A percentile compares a stretch with the other conserved stretches of the same genome.
Conservation (phyloP, 306 rosid species). For the Cercis canadensis region DNA sequence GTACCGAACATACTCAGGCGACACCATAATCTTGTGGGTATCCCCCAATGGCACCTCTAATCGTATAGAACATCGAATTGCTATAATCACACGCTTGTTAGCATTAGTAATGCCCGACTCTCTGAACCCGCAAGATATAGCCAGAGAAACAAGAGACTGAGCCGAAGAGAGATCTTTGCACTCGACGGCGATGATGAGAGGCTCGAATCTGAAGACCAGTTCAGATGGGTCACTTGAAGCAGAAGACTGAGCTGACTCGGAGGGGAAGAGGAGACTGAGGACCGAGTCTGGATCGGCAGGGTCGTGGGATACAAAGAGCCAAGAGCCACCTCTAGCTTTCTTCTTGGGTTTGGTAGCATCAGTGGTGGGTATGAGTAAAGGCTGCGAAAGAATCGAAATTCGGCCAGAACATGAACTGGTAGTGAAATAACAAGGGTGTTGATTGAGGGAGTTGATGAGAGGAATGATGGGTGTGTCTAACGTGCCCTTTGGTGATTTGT, state of each 20-base stretch:
- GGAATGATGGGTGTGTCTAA: slow-evolving; percentile 79
- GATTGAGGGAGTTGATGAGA: slow-evolving; percentile 69
- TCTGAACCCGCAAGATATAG: slow-evolving; percentile 87
- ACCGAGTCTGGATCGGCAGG: slow-evolving; percentile 72
- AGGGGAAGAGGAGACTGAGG: slow-evolving; percentile 60
- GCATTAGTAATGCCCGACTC: slow-evolving; percentile 87
- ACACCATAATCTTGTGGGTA: slow-evolving; percentile 58
- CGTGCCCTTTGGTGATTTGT: slow-evolving; percentile 89
- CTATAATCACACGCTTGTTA: slow-evolving; percentile 79
- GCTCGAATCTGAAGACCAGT: slow-evolving; percentile 89
- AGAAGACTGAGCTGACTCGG: slow-evolving; percentile 41
- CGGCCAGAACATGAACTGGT: slow-evolving; percentile 98
- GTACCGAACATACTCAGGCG: slow-evolving; percentile 70
- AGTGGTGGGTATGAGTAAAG: slow-evolving; percentile 30
- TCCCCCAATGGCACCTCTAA: slow-evolving; percentile 86
- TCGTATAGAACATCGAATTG: slow-evolving; percentile 88
- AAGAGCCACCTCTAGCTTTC: slow-evolving; percentile 86
- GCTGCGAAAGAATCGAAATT: slow-evolving; percentile 85
- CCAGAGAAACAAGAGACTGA: slow-evolving; percentile 75
- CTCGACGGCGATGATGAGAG: slow-evolving; percentile 85
- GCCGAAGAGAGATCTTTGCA: slow-evolving; percentile 80
- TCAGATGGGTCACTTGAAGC: slow-evolving; percentile 40
- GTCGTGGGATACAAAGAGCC: slow-evolving; percentile 83
- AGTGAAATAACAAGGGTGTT: slow-evolving; percentile 76
- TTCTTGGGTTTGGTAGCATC: slow-evolving; percentile 48